These are phyloP conservation scores for Tephrocybe sp. DNA, from an alignment of 768 basidiomycete genomes.

Conservation along the genomic window DNA sequence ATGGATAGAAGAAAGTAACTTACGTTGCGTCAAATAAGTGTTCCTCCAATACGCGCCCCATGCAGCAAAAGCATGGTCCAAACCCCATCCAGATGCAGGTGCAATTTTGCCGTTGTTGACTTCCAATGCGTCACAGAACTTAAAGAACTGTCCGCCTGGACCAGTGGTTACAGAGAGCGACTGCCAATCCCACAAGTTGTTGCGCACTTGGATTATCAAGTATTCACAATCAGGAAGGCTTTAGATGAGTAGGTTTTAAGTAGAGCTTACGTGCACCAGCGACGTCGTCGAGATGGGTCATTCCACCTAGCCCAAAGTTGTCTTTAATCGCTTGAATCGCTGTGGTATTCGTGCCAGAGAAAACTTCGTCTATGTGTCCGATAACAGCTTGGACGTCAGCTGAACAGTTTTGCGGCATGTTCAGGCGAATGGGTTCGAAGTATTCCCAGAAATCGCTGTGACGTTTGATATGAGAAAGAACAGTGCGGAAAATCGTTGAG, in stretches of 20 bases:
- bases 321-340: conserved; percentile 57
- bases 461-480: background rate
- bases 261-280: conserved; percentile 49
- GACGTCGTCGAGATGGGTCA: conserved; percentile 66
- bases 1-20: conserved; percentile 21
- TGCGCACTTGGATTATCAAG: conserved; percentile 43
- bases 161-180: conserved; percentile 51
- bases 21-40: conserved; percentile 44
- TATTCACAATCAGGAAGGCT: background rate
- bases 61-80: conserved; percentile 57
- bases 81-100: conserved; percentile 55
- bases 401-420: conserved; percentile 74
- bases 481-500: background rate
- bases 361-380: conserved; percentile 56
- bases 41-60: conserved; percentile 61
- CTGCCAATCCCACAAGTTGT: conserved; percentile 72
- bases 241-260: background rate
- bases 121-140: conserved; percentile 68
- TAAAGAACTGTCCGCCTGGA: conserved; percentile 44
- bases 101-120: conserved; percentile 55
- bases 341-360: conserved; percentile 39
- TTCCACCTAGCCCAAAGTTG: conserved; percentile 52
- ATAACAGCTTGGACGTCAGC: conserved; percentile 68
- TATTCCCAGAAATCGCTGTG: conserved; percentile 61
- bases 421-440: conserved; percentile 66